These are phyloP conservation scores for Lactarius indigo DNA, from an alignment of 768 basidiomycete genomes.

Conservation along the genomic window DNA sequence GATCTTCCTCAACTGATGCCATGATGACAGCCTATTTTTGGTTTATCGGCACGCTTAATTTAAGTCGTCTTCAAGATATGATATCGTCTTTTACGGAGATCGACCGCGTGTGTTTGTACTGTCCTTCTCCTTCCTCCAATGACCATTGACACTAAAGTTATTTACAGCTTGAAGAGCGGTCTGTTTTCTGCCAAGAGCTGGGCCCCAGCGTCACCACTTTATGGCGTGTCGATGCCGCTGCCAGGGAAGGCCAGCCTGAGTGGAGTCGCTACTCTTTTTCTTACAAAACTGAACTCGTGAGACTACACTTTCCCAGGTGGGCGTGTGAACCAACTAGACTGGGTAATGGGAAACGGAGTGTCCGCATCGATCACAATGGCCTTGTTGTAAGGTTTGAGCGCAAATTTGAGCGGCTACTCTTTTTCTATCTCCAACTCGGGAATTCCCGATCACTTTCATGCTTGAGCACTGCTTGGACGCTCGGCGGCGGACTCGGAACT, in stretches of 20 bases:
- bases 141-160: neutral
- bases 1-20: too few species aligned
- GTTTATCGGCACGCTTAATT: too few species aligned
- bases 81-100: neutral
- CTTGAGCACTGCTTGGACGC: neutral
- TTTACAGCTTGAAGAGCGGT: neutral
- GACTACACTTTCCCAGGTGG: neutral
- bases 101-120: neutral
- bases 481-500: neutral
- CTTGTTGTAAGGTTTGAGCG: neutral
- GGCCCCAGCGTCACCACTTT: neutral
- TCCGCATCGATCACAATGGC: neutral
- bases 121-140: too few species aligned
- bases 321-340: neutral
- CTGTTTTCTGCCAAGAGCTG: too few species aligned
- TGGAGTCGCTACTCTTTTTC: neutral
- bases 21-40: too few species aligned
- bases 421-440: neutral
- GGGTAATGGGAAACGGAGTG: neutral
- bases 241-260: too few species aligned
- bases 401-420: neutral
- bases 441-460: neutral
- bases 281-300: neutral
- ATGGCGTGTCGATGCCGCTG: neutral
- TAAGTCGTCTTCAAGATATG: neutral